These are phyloP conservation scores for Brassica juncea DNA, from an alignment of 345 rosid genomes.

Conservation along the genomic window DNA sequence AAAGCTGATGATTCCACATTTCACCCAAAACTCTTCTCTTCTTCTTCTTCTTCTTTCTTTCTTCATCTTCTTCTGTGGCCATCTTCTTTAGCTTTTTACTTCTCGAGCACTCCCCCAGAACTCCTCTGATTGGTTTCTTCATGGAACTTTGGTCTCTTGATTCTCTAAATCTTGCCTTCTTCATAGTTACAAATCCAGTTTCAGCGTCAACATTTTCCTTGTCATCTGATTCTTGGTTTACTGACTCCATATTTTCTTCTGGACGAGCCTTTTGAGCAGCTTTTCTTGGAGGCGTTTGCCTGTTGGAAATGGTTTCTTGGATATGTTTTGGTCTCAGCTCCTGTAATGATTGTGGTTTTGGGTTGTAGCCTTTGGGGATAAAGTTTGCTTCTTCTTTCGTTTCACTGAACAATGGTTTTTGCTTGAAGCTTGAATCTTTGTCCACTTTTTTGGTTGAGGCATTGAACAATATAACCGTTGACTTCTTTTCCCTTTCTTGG, in stretches of 20 bases:
- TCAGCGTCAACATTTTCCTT: slow-evolving; percentile 43
- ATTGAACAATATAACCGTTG: not conserved
- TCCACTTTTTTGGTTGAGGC: slow-evolving; percentile 10
- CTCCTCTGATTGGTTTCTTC: slow-evolving; percentile 11
- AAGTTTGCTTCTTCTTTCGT: slow-evolving; percentile 8
- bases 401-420: slow-evolving; percentile 23
- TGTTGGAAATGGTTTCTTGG: slow-evolving; percentile 20
- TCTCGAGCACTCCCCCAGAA: slow-evolving; percentile 37
- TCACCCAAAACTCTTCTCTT: slow-evolving; percentile 54
- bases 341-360: slow-evolving; percentile 13
- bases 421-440: slow-evolving; percentile 26
- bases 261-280: not conserved
- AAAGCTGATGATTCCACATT: slow-evolving; percentile 48
- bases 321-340: slow-evolving; percentile 30
- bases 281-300: slow-evolving; percentile 11
- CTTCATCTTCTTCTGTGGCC: slow-evolving; percentile 12
- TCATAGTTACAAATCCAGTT: slow-evolving; percentile 58
- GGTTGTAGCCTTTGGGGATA: not conserved
- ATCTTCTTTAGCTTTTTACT: slow-evolving; percentile 26
- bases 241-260: not conserved
- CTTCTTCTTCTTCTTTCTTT: slow-evolving; percentile 3
- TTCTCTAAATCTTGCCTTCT: slow-evolving; percentile 40
- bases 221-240: slow-evolving; percentile 11
- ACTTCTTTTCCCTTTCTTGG: slow-evolving; percentile 15
- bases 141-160: slow-evolving; percentile 35